A percentile compares a stretch with the other conserved stretches of the same genome.
These are phyloP conservation scores for Thraustochytrium sp. DNA, from an alignment of 352 stramenopile species.

Conservation along the genomic window DNA sequence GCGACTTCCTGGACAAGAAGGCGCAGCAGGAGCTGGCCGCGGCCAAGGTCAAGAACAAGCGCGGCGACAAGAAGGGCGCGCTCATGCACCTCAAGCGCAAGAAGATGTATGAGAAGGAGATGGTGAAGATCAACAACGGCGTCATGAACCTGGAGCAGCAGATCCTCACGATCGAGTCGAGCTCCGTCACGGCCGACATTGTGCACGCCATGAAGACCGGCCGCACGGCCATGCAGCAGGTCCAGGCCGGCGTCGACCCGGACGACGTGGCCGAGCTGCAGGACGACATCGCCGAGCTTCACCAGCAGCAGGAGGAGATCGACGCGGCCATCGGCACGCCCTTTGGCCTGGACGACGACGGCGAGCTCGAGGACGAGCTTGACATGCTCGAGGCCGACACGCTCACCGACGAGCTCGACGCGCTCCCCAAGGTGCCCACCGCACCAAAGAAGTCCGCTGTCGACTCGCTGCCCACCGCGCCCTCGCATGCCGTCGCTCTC, in stretches of 20 bases:
- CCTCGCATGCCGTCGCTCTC: neutral
- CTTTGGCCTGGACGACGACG: slow-evolving; percentile 31
- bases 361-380: slow-evolving; percentile 39
- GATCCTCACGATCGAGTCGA: slow-evolving; percentile 34
- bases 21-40: neutral
- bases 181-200: slow-evolving; percentile 29
- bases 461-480: neutral
- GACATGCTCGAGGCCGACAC: slow-evolving; percentile 1
- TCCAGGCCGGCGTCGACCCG: neutral
- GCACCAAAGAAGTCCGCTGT: neutral
- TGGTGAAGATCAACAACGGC: slow-evolving; percentile 23
- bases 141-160: slow-evolving; percentile 44
- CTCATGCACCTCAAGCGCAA: slow-evolving; percentile 40
- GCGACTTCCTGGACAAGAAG: slow-evolving; percentile 43
- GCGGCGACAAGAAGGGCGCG: slow-evolving; percentile 40
- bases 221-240: slow-evolving; percentile 4
- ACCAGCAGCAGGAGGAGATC: slow-evolving; percentile 38
- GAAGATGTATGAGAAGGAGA: slow-evolving; percentile 43
- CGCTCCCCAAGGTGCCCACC: neutral
- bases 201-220: slow-evolving; percentile 37
- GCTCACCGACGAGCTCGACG: slow-evolving; percentile 14
- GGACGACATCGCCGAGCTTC: slow-evolving; percentile 37
- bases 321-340: slow-evolving; percentile 19
- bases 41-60: slow-evolving; percentile 38
- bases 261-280: slow-evolving; percentile 35